Evolutionary conservation across 108 stramenopile species (phyloP), one percentile per base, ranked within the genome.

Genomic region (Bacterosira constricta): DNA sequence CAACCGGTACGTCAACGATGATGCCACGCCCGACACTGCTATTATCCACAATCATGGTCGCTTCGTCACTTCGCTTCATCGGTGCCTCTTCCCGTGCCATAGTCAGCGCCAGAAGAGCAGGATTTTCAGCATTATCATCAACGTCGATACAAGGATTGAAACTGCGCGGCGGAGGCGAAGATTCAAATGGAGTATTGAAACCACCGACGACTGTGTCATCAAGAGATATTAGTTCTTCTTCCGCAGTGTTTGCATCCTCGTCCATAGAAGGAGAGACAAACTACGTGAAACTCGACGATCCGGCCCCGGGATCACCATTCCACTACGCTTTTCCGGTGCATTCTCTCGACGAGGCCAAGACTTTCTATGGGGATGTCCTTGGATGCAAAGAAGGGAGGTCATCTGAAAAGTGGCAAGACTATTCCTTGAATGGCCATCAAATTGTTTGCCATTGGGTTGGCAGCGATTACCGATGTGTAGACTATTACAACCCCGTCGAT

Each of bases 401-500:
- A 17, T 85, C 87, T 17, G 68, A 77, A 32, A 96, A 96, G 54
- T 99, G 99, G 99, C 96, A 98, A 69, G 99, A 99, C 68, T 99
- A 96, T 65, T 72, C 78, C 27, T 75, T 99, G 7, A 73, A 94
- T 63, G 99, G 99, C 1, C 97, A 99, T 77, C 99, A 99, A 69
- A 93, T 98, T 46, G 97, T 98, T 0, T 84, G 80, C 56, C 97
- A 98, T 69, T 96, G 89, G 91, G 99, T 96, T 10, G 94, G 97
- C 8, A 41, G 84, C 18, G 87, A 96, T 50, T 99, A 98, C 59
- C 86, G 96, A 25, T 96, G 94, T 68, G 79, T 81, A 17, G 99
- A 99, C 71, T 97, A 89, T 58, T 93, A 83, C 92, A 99, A 99
- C 56, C 99, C 99, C 11, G 99, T 99, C 17, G 99, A 99, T 73